Evolutionary conservation across 1,139 yeast genomes (phyloP), one percentile per base, ranked within the genome.

Genomic region (Suhomyces guaymorum): DNA sequence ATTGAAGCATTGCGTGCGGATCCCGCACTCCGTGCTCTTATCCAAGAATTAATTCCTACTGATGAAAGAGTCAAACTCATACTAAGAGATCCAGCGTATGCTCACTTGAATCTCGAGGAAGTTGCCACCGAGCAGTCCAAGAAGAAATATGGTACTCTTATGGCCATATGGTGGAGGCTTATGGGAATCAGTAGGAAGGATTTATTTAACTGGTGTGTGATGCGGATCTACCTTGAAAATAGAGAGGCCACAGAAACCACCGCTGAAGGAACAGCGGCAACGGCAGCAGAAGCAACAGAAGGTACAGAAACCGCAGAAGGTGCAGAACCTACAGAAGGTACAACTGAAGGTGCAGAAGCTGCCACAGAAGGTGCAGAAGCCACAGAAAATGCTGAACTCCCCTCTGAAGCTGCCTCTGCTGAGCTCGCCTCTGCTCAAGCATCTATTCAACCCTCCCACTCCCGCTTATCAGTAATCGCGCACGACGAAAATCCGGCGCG

Each of bases 111-210:
- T 28, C 47, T 79, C 10, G 81, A 78, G 46, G 63, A 53, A 13
- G 47, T 54, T 13, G 84, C 81, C 0, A 60, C 51, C 21, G 62
- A 56, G 26, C 44, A 55, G 4, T 66, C 80, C 2, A 52, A 58
- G 7, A 38, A 41, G 22, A 73, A 64, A 51, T 66, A 61, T 41
- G 55, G 65, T 15, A 49, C 52, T 10, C 47, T 71, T 35, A 63
- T 62, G 48, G 48, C 55, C n/a, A 12, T 73, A 0, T 73, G 75
- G 54, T 80, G 84, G 82, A 55, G 52, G 29, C 14, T 74, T 3
- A 74, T 80, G 80, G 83, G 84, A 1, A 66, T 80, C 26, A 46
- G 66, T 2, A 65, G 53, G 36, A 43, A 50, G 2, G 78, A 79
- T 44, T 48, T 80, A 33, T 70, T 66, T 48, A 65, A 77, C 52